Percentiles rank a stretch among this genome's conserved stretches.
These are phyloP conservation scores for Sporothrix variecibatus DNA, from an alignment of 2,329 filamentous ascomycete species.

Conservation along the genomic window DNA sequence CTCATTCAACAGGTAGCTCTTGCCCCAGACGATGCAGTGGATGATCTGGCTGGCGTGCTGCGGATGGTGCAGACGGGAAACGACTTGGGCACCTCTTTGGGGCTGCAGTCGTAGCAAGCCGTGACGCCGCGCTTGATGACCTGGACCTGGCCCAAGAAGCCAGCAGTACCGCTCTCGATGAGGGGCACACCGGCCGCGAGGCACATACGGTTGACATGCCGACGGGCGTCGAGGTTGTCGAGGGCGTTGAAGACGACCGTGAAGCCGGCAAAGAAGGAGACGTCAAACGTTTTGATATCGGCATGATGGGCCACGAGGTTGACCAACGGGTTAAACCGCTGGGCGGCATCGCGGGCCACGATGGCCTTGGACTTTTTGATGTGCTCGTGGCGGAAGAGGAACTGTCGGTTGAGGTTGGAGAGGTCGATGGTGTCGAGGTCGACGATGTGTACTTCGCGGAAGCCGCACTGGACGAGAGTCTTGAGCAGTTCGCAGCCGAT, in stretches of 20 bases:
- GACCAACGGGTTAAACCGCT: conserved; percentile 84
- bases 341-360: conserved; percentile 73
- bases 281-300: conserved; percentile 93
- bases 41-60: conserved; percentile 93
- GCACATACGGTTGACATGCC: conserved; percentile 98
- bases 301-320: conserved; percentile 87
- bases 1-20: conserved; percentile 93
- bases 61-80: conserved; percentile 97
- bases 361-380: conserved; percentile 97
- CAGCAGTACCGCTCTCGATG: conserved; percentile 95
- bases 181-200: conserved; percentile 85
- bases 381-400: conserved; percentile 93
- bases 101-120: conserved; percentile 93
- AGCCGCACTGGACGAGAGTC: conserved; percentile 89
- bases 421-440: conserved; percentile 98
- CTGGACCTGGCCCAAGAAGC: conserved; percentile 96
- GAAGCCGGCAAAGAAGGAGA: conserved; percentile 85
- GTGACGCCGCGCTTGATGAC: conserved; percentile 91
- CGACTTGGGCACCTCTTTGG: conserved; percentile 86
- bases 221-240: conserved; percentile 89
- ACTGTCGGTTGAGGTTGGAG: conserved; percentile 96
- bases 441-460: conserved; percentile 90
- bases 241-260: conserved; percentile 92
- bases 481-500: conserved; percentile 98
- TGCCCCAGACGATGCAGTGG: conserved; percentile 98